phyloP scores from a whole-genome alignment of 176 grass and related monocot species.

The Oryza glaberrima region DNA sequence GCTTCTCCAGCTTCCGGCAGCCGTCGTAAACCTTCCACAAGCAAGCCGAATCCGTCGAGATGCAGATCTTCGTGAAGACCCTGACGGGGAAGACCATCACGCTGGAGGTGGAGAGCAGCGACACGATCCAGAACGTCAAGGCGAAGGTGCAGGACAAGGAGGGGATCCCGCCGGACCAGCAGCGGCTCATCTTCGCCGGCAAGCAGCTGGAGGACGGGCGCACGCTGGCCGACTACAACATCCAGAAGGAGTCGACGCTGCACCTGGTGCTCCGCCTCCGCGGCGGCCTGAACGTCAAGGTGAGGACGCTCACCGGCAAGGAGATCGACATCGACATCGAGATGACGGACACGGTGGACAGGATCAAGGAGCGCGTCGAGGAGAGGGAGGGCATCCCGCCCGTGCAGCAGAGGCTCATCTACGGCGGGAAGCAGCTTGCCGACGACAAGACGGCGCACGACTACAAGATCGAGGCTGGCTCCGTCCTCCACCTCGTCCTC shows the following conservation, averaged over 20 bases:
- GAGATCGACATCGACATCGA: background rate
- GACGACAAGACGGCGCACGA: constrained; percentile 17
- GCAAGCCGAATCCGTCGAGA: background rate
- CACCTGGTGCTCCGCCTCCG: constrained; percentile 71
- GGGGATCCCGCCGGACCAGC: constrained; percentile 77
- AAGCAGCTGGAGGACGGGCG: constrained; percentile 78
- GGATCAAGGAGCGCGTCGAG: background rate
- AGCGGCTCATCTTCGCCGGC: constrained; percentile 77
- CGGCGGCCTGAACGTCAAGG: constrained; percentile 13
- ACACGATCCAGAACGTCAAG: constrained; percentile 49
- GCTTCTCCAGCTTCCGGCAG: no score
- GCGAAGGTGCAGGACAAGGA: constrained; percentile 79
- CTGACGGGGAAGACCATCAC: constrained; percentile 93
- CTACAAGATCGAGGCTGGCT: background rate
- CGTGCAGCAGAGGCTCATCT: constrained; percentile 36
- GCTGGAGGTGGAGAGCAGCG: constrained; percentile 71
- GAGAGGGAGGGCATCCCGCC: constrained; percentile 9
- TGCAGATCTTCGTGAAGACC: constrained; percentile 92
- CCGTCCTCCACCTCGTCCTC: constrained; percentile 29
- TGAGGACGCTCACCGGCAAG: background rate
- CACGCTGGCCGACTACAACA: constrained; percentile 81
- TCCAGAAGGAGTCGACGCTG: constrained; percentile 76
- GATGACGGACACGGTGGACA: background rate
- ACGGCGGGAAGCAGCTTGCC: constrained; percentile 6
- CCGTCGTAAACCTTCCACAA: no score